phyloP scores from a whole-genome alignment of 208 protist species.

The Acanthamoeba sp. region DNA sequence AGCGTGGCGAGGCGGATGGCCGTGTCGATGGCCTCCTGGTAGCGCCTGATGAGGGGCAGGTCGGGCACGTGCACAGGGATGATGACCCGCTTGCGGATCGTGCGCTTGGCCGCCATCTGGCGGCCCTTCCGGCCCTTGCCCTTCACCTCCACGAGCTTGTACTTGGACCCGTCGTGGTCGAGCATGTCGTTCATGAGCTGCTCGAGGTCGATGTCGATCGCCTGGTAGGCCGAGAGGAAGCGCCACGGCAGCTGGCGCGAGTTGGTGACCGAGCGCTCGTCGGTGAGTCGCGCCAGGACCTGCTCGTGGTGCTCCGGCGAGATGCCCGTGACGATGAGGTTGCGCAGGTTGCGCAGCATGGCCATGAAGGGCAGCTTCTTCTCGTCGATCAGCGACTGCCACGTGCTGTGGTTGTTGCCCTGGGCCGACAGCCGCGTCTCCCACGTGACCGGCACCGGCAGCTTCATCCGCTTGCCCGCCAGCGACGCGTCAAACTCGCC shows the following conservation, averaged over 20 bases:
- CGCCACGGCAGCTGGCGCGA: constrained; percentile 94
- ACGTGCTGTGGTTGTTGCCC: constrained; percentile 93
- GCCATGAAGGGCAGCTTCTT: constrained; percentile 96
- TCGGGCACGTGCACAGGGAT: constrained; percentile 75
- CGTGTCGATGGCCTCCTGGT: constrained; percentile 90
- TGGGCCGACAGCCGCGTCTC: constrained; percentile 92
- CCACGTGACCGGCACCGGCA: constrained; percentile 94
- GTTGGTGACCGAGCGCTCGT: constrained; percentile 86
- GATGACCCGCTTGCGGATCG: constrained; percentile 54
- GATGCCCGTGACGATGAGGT: constrained; percentile 93
- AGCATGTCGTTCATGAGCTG: constrained; percentile 14
- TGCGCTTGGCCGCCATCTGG: constrained; percentile 15
- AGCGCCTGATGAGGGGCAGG: constrained; percentile 81
- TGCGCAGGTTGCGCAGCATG: constrained; percentile 96
- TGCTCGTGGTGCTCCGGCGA: constrained; percentile 86
- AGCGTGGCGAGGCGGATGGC: constrained; percentile 91
- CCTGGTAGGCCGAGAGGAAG: constrained; percentile 95
- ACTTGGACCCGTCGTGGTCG: constrained; percentile 12
- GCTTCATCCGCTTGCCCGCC: constrained; percentile 94
- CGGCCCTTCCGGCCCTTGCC: constrained; percentile 11
- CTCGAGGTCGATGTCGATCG: constrained; percentile 82
- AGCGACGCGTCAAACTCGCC: constrained; percentile 89
- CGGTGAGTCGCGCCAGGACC: constrained; percentile 78
- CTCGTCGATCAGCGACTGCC: constrained; percentile 93
- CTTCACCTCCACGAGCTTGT: neutral